Percentiles rank a stretch among this genome's conserved stretches.
Conservation (phyloP, 768 basidiomycete species). For the Mycena sanguinolenta region DNA sequence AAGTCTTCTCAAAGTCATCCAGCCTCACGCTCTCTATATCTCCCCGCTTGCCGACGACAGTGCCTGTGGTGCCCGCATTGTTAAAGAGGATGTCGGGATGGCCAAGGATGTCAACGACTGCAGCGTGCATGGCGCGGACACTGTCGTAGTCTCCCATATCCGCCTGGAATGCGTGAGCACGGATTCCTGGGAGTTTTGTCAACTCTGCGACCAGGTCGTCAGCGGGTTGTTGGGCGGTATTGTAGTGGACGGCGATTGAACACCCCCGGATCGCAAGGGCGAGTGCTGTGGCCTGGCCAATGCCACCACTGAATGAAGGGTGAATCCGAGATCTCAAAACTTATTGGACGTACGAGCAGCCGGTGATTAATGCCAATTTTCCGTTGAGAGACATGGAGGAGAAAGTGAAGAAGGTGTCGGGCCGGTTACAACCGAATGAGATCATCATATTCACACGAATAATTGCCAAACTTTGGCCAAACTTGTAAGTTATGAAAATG, state of each 20-base stretch:
- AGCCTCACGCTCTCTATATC: slow-evolving; percentile 52
- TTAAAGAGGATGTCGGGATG: slow-evolving; percentile 66
- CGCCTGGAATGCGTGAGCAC: slow-evolving; percentile 60
- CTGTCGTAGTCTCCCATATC: slow-evolving; percentile 61
- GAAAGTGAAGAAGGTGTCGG: no score
- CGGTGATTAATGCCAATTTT: slow-evolving; percentile 53
- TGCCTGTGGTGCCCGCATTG: slow-evolving; percentile 61
- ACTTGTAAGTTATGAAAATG: no score
- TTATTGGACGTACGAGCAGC: slow-evolving; percentile 49
- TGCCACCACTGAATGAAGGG: slow-evolving; percentile 58
- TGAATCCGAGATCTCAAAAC: neutral
- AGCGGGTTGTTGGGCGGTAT: slow-evolving; percentile 53
- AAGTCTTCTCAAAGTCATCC: slow-evolving; percentile 48
- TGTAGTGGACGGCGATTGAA: slow-evolving; percentile 66
- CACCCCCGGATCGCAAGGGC: slow-evolving; percentile 60
- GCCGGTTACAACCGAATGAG: no score
- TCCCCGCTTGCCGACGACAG: slow-evolving; percentile 57
- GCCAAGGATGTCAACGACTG: slow-evolving; percentile 59
- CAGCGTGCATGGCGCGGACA: slow-evolving; percentile 57
- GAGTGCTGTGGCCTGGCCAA: slow-evolving; percentile 64
- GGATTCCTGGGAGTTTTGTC: slow-evolving; percentile 46
- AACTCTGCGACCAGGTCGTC: slow-evolving; percentile 56
- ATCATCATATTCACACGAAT: no score
- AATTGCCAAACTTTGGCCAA: no score
- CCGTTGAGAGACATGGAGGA: slow-evolving; percentile 39